A percentile compares a stretch with the other conserved stretches of the same genome.
These are phyloP conservation scores for Blakeslea trispora DNA, from an alignment of 371 early-diverging fungal genomes.

Conservation along the genomic window DNA sequence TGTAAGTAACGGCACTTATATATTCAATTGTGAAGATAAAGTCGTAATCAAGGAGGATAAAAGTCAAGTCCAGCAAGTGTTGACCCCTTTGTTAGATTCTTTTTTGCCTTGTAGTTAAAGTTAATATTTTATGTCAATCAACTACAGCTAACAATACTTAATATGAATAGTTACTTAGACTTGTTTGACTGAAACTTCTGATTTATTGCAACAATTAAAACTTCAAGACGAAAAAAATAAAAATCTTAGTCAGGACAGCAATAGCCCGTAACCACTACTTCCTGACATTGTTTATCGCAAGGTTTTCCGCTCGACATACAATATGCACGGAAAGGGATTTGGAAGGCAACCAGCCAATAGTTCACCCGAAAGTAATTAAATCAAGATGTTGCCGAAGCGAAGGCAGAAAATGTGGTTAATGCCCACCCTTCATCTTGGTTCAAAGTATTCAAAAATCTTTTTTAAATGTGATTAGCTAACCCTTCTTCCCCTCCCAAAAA, in stretches of 20 bases:
- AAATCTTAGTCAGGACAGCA: conserved; percentile 12
- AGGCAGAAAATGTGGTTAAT: too few species aligned
- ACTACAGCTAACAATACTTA: conserved; percentile 13
- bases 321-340: conserved; percentile 15
- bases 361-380: conserved; percentile 3
- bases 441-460: too few species aligned
- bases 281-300: conserved; percentile 11
- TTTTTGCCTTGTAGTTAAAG: conserved; percentile 19
- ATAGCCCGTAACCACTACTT: conserved; percentile 3
- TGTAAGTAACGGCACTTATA: conserved; percentile 13
- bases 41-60: conserved; percentile 11
- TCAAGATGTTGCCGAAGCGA: too few species aligned
- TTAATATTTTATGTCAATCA: conserved; percentile 15
- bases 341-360: conserved; percentile 10
- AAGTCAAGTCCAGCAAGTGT: conserved; percentile 15
- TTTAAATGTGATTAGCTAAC: too few species aligned
- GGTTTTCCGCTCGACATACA: conserved; percentile 14
- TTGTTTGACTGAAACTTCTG: conserved; percentile 12
- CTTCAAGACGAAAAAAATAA: conserved; percentile 17
- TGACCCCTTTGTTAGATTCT: conserved; percentile 17
- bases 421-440: too few species aligned
- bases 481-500: too few species aligned
- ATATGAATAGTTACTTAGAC: conserved; percentile 11
- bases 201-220: conserved; percentile 17
- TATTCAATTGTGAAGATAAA: conserved; percentile 18